Base-by-base conservation (phyloP, 495 filamentous ascomycete genomes). In the Xylaria venustula region DNA sequence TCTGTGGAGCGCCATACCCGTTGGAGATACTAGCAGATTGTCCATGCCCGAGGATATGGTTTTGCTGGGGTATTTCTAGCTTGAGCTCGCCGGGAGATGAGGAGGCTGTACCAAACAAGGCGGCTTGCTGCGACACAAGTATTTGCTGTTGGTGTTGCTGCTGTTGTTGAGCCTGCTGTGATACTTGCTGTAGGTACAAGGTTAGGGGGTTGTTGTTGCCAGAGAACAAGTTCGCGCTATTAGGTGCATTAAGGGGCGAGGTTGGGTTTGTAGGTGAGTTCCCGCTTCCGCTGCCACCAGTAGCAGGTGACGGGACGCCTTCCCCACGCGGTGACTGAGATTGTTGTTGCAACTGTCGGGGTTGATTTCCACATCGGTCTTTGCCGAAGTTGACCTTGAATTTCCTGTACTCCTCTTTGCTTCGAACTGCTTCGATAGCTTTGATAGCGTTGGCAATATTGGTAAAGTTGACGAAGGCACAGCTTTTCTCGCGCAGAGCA, bases 361-460 rank as follows among this genome's bases (percentile, higher is more conserved):
- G 94, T 19, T 94, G 90, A 75, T 98, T 98, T 64, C 94, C 94
- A 69, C 94, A 98, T 52, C 94, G 85, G 74, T 98, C 94, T 78
- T 98, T 98, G 70, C 94, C 94, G 73, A 98, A 98, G 77, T 98
- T 98, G 73, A 98, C 92, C 82, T 98, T 98, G 84, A 98, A 98
- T 49, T 93, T 88, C 73, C 85, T 88, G 78, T 98, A 98, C 70
- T 98, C 94, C 51, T 98, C 95, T 65, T 93, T 89, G 71, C 91
- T 88, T 26, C 94, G 85, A 64, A 98, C 87, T 34, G 93, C 94
- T 73, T 98, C 94, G 63, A 98, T 98, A 4, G 94, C 95, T 75
- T 98, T 98, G 80, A 98, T 98, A 41, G 94, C 94, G 62, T 98
- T 98, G 64, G 94, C 94, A 66, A 98, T 98, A 77, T 98, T 98